Evolutionary conservation across 495 filamentous ascomycete species (phyloP), one percentile per base, ranked within the genome.

Genomic region (Hapsidospora chrysogenum): DNA sequence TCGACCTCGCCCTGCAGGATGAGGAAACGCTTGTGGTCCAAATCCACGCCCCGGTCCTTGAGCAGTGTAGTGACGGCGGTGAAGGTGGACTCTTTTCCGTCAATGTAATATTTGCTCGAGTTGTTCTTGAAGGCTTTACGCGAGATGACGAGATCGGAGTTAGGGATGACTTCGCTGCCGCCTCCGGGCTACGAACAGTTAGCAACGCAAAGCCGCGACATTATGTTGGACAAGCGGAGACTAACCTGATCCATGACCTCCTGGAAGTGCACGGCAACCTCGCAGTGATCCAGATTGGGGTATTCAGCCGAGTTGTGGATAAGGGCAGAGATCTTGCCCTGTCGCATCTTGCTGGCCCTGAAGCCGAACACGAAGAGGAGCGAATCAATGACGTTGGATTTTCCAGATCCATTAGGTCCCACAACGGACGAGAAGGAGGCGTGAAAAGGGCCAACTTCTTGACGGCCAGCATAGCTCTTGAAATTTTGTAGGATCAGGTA

Each of bases 361-460:
- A 97, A 97, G 28, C 89, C 89, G 45, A 97, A 97, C 16, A 97
- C 89, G 49, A 97, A 97, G 2, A 97, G 75, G 25, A 97, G 60
- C 6, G 89, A 93, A 56, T 97, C 89, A 52, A 97, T 97, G 31
- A 97, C 89, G 49, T 97, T 97, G 4, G 89, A 96, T 54, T 97
- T 97, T 29, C 89, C 89, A 14, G 92, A 96, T 38, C 89, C 89
- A 52, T 97, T 97, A 6, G 89, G 89, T 3, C 89, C 89, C 27
- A 97, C 89, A 10, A 97, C 89, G 0, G 89, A 96, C n/a, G 92
- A 94, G 53, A 97, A 97, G 0, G 89, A 97, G 11, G 81, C 64
- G 57, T 97, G 89, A 51, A 97, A 97, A 0, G 89, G 89, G 4
- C 89, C 89, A 39, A 97, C 89, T 57, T 92, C 76, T 52, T 96